Evolutionary conservation across 371 early-diverging fungal genomes (phyloP).

Genomic region (Mucor racemosus): DNA sequence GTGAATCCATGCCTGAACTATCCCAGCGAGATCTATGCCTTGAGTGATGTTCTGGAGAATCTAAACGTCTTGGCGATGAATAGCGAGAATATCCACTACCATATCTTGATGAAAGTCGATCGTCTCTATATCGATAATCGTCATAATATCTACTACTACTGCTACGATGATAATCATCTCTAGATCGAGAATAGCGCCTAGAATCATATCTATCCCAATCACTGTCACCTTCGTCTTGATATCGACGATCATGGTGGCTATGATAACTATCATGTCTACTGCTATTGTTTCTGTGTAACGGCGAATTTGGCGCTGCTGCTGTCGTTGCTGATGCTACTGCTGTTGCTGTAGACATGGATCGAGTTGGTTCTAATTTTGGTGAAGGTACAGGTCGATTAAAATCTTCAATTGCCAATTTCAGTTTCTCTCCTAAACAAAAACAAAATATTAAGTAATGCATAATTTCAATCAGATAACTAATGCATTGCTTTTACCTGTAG

Average conservation of each 20-base stretch:
- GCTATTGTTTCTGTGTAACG: not conserved
- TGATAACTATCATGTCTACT: constrained; percentile 9
- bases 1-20: constrained; percentile 44
- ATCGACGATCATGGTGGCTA: constrained; percentile 5
- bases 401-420: constrained; percentile 17
- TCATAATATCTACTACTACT: constrained; percentile 26
- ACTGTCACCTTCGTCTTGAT: constrained; percentile 6
- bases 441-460: not conserved
- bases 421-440: constrained; percentile 14
- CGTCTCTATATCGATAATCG: constrained; percentile 28
- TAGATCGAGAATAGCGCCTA: constrained; percentile 15
- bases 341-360: not conserved
- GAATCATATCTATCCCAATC: constrained; percentile 22
- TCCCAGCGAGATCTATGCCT: constrained; percentile 39
- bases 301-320: not conserved
- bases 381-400: constrained; percentile 9
- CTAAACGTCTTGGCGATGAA: constrained; percentile 40
- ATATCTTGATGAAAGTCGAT: constrained; percentile 26
- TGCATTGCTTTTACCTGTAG: constrained; percentile 42
- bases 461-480: not conserved
- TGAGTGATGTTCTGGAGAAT: constrained; percentile 10
- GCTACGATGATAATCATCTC: constrained; percentile 14
- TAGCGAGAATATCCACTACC: constrained; percentile 37
- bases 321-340: not conserved
- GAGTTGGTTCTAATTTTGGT: not conserved